A percentile compares a stretch with the other conserved stretches of the same genome.
Evolutionary conservation across 768 basidiomycete species (phyloP).

Genomic region (Suillus paluster): DNA sequence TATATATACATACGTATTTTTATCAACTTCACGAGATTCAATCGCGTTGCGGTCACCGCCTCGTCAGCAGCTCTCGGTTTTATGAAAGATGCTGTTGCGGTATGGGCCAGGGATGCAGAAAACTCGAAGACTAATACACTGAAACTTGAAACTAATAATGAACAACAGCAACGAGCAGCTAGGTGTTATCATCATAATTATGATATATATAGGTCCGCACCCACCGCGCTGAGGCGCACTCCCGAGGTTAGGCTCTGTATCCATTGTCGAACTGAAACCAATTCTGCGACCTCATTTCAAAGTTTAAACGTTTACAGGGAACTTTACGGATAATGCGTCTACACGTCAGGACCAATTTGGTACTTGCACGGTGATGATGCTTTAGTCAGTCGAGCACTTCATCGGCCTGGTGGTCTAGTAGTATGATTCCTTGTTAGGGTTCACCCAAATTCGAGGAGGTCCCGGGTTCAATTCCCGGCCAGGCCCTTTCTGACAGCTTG

Average conservation of each 20-base stretch:
- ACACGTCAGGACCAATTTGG: conserved; percentile 9
- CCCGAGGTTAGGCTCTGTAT: neutral
- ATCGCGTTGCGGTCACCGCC: no score
- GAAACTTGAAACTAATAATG: neutral
- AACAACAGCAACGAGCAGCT: neutral
- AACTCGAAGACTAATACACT: neutral
- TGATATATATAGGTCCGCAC: neutral
- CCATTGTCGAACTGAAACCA: neutral
- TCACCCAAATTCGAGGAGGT: conserved; percentile 52
- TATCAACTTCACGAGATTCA: no score
- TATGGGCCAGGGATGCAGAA: no score
- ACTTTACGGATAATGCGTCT: neutral
- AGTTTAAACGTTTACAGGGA: neutral
- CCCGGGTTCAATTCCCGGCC: conserved; percentile 64
- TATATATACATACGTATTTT: no score
- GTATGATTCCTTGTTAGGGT: conserved; percentile 60
- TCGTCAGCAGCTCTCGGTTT: no score
- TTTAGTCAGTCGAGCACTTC: accelerated
- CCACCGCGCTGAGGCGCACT: neutral
- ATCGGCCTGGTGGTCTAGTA: conserved; percentile 56
- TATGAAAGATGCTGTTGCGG: no score
- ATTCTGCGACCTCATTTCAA: neutral
- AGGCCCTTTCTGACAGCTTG: conserved; percentile 47
- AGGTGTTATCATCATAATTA: neutral
- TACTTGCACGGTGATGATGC: neutral